Base-by-base conservation (phyloP, 495 filamentous ascomycete genomes). In the Talaromyces wortmannii region DNA sequence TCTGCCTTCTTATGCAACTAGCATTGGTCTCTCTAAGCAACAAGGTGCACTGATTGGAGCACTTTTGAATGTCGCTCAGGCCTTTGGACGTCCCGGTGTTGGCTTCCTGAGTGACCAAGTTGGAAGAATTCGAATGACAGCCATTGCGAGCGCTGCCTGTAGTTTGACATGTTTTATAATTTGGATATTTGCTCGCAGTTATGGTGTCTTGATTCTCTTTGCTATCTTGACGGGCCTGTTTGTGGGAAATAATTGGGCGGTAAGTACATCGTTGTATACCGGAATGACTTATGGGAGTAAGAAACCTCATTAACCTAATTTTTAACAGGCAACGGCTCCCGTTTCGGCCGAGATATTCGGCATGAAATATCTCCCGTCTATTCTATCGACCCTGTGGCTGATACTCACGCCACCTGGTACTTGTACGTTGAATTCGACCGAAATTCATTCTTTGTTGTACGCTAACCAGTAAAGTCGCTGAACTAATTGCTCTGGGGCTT, bases 401-500 rank as follows among this genome's bases (percentile, higher is more conserved):
- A 63, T 81, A 6, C 65, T 90, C 30, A 76, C 82, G 12, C 59
- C 86, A 5, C 88, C 87, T 0, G 74, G 5, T 7, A 85, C 81
- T 43, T 70, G 58, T 61, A 44, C 31, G 57, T 16, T 29, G n/a
- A 12, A 43, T 23, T 4, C 23, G 4, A 23, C 23, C 2, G 23
- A 23, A 23, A 23, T 23, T 23, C 23, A 1, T 23, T 23, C 23
- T 23, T 23, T 23, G 23, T 23, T 23, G 23, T 23, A 23, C 23
- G 23, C 45, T 48, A 23, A 6, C 12, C n/a, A 17, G 31, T 48
- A 43, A 11, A 54, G 71, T 88, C 55, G 79, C 83, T 48, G 88
- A 92, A 61, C 77, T 81, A 0, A 90, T 91, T 61, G 86, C 73
- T 3, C 68, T 90, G 10, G 74, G 81, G 60, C 75, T 92, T 52